These are phyloP conservation scores for Beauveria scarabaeidicola DNA, from an alignment of 2,329 filamentous ascomycete genomes.

Conservation along the genomic window DNA sequence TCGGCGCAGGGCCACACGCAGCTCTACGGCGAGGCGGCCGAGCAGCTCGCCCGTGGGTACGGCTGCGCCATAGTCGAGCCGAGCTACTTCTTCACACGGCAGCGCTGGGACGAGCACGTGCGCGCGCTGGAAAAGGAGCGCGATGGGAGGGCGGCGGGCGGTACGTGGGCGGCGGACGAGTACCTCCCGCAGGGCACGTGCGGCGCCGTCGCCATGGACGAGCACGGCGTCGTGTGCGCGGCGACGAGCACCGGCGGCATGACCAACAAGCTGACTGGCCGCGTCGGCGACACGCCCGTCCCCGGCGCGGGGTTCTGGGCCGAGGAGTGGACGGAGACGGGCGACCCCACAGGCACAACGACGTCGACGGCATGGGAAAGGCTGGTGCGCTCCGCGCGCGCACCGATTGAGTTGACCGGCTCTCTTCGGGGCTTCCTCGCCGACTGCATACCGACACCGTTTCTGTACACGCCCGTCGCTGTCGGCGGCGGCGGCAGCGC, in stretches of 20 bases:
- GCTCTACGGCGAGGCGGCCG: slow-evolving; percentile 58
- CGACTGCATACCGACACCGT: slow-evolving; percentile 51
- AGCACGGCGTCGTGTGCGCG: slow-evolving; percentile 62
- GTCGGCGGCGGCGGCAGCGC: background rate
- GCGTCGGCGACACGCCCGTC: slow-evolving; percentile 79
- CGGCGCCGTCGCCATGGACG: slow-evolving; percentile 73
- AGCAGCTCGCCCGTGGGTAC: slow-evolving; percentile 58
- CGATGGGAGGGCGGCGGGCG: slow-evolving; percentile 12
- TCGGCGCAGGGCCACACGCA: slow-evolving; percentile 63
- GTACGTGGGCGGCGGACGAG: slow-evolving; percentile 49
- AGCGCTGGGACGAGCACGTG: slow-evolving; percentile 69
- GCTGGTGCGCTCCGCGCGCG: slow-evolving; percentile 9
- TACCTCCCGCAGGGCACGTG: slow-evolving; percentile 78
- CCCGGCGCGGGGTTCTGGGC: slow-evolving; percentile 86
- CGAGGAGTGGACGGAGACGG: slow-evolving; percentile 62
- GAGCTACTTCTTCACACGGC: slow-evolving; percentile 70
- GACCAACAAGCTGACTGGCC: slow-evolving; percentile 80
- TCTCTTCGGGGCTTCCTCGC: slow-evolving; percentile 41
- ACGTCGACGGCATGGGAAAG: slow-evolving; percentile 13
- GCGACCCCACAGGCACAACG: slow-evolving; percentile 21
- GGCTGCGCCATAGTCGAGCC: slow-evolving; percentile 62
- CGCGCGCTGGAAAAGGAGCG: slow-evolving; percentile 37
- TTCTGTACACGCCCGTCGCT: slow-evolving; percentile 27
- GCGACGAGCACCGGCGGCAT: slow-evolving; percentile 65
- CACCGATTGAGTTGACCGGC: slow-evolving; percentile 20